phyloP scores from a whole-genome alignment of 495 filamentous ascomycete genomes.

The Penicillium cosmopolitanum region DNA sequence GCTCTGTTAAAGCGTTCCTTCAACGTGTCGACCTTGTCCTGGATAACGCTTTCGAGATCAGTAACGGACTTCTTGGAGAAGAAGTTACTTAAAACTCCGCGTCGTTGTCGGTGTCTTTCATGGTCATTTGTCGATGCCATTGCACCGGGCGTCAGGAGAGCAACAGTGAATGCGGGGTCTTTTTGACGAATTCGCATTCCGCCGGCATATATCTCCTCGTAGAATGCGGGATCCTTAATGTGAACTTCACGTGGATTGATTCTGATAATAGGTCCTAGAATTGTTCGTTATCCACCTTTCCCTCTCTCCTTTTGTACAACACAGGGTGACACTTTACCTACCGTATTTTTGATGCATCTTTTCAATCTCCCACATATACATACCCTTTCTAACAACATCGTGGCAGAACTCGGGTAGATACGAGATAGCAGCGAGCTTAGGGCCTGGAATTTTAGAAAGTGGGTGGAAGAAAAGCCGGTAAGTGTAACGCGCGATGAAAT shows the following conservation, averaged over 20 bases:
- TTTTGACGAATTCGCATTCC: slow-evolving; percentile 38
- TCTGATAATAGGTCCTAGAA: slow-evolving; percentile 45
- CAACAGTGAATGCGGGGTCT: slow-evolving; percentile 30
- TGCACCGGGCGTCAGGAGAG: slow-evolving; percentile 26
- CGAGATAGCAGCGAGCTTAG: slow-evolving; percentile 48
- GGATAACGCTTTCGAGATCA: slow-evolving; percentile 47
- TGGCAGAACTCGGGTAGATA: slow-evolving; percentile 56
- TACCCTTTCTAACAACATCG: slow-evolving; percentile 46
- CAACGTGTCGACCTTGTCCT: slow-evolving; percentile 45
- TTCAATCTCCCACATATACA: slow-evolving; percentile 49
- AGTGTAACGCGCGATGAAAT: slow-evolving; percentile 8
- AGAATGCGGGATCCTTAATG: slow-evolving; percentile 42
- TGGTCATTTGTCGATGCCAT: slow-evolving; percentile 51
- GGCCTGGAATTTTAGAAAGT: slow-evolving; percentile 49
- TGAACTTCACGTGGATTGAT: slow-evolving; percentile 45
- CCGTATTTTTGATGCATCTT: slow-evolving; percentile 53
- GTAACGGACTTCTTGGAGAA: slow-evolving; percentile 54
- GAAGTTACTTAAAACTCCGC: slow-evolving; percentile 46
- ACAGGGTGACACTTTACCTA: slow-evolving; percentile 5
- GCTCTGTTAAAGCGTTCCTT: slow-evolving; percentile 36
- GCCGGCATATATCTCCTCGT: slow-evolving; percentile 40
- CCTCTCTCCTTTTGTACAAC: background rate
- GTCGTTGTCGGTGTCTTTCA: slow-evolving; percentile 50
- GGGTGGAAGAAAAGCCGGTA: slow-evolving; percentile 45
- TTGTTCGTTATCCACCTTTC: background rate